phyloP scores from a whole-genome alignment of 1,139 yeast species.

The Suhomyces choctaworum region DNA sequence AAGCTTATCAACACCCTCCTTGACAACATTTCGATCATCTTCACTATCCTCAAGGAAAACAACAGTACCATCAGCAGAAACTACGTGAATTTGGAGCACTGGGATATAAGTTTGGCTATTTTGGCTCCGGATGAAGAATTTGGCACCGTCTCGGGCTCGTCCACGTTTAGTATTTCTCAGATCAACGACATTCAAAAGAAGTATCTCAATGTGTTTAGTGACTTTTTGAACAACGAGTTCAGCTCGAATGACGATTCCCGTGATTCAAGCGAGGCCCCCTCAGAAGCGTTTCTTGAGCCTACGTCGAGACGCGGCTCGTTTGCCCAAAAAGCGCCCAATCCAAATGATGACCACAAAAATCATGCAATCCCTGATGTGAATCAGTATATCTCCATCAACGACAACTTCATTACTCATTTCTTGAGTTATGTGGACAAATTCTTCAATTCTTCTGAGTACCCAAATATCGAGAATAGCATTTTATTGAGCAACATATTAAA shows the following conservation, averaged over 20 bases:
- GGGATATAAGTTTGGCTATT: constrained; percentile 43
- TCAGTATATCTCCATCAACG: constrained; percentile 37
- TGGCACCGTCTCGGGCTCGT: constrained; percentile 6
- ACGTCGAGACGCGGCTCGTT: constrained; percentile 1
- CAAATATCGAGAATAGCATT: constrained; percentile 24
- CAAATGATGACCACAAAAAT: constrained; percentile 22
- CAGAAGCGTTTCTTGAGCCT: background rate
- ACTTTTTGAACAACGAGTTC: constrained; percentile 38
- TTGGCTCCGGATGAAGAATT: constrained; percentile 31
- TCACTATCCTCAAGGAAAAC: constrained; percentile 30
- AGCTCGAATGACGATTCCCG: constrained; percentile 6
- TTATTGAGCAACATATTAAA: constrained; percentile 30
- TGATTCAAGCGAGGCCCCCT: constrained; percentile 3
- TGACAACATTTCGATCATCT: constrained; percentile 35
- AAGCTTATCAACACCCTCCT: constrained; percentile 33
- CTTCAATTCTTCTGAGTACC: constrained; percentile 25
- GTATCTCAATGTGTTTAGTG: constrained; percentile 36
- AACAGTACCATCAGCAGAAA: constrained; percentile 40
- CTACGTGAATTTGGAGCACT: constrained; percentile 43
- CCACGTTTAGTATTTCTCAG: constrained; percentile 24
- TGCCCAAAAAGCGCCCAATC: constrained; percentile 5
- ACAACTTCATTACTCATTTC: constrained; percentile 38
- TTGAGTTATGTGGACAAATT: constrained; percentile 37
- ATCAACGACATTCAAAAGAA: constrained; percentile 33
- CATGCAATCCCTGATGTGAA: constrained; percentile 38